Base-by-base conservation (phyloP, 2,329 filamentous ascomycete species). In the Amylocarpus encephaloides region DNA sequence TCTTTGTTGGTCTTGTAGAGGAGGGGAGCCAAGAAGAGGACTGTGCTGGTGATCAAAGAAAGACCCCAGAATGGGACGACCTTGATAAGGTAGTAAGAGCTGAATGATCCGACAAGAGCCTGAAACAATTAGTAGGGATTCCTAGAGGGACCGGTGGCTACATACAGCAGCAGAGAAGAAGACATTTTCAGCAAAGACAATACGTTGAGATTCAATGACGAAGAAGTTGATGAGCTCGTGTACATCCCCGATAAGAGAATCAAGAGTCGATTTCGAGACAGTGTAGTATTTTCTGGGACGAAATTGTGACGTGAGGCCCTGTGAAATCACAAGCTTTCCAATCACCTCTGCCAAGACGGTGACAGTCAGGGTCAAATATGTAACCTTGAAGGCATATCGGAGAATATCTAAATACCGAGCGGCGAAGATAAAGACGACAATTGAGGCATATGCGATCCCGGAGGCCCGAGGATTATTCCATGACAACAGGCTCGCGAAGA, bases 181-280 rank as follows among this genome's bases (percentile, higher is more conserved):
- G 51, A 86, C 67, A 60, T 85, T 86, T 74, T 86, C 83, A 39
- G 76, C 82, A 58, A 82, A 86, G 50, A 86, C 63, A 58, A 86
- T 78, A 54, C 82, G 77, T 72, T 86, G 83, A 45, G 75, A 72
- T 71, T 86, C 83, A 50, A 86, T 84, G 54, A 85, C 74, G 60
- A 86, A 82, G 68, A 86, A 86, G 74, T 86, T 86, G 70, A 83
- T 67, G 52, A 86, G 74, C 68, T 86, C 82, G 62, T 85, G 78
- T 36, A 82, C 71, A 57, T 86, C 83, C 50, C 79, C 79, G 59
- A 83, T 77, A 56, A 82, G 59, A 50, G 69, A 66, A 60, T 86
- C 79, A 35, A 86, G 68, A 6, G 79, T 80, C 59, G 83, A 77
- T 57, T 77, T 76, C 9, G 82, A 76, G 38, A 86, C 68, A 5